Conservation (phyloP, 805 yeast genomes). For the Cyberlindnera nakhonratchasimensis region DNA sequence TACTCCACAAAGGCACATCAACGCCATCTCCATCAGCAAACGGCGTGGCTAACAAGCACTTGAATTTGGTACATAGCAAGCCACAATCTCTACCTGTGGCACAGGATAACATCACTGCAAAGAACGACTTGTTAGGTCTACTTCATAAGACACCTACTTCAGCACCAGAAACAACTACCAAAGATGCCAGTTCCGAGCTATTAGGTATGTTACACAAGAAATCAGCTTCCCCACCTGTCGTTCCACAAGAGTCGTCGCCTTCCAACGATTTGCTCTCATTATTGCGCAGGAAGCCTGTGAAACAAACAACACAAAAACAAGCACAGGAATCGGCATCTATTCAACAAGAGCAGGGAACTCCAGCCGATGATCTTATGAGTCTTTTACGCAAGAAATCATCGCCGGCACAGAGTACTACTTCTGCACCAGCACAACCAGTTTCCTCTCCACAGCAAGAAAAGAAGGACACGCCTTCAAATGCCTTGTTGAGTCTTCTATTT, state of each 20-base stretch:
- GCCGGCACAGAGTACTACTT: neutral
- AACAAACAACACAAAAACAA: constrained; percentile 5
- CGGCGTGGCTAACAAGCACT: constrained; percentile 11
- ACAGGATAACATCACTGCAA: constrained; percentile 5
- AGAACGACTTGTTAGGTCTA: constrained; percentile 13
- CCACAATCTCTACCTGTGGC: constrained; percentile 3
- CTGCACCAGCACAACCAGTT: neutral
- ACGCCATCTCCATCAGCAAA: constrained; percentile 20
- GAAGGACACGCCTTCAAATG: constrained; percentile 6
- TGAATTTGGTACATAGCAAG: constrained; percentile 13
- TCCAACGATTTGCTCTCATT: constrained; percentile 12
- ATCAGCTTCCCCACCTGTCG: neutral
- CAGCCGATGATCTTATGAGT: constrained; percentile 22
- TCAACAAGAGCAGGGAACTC: constrained; percentile 12
- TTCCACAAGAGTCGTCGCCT: constrained; percentile 3
- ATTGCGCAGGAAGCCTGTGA: constrained; percentile 9
- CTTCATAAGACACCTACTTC: constrained; percentile 10
- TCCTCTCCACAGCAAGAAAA: constrained; percentile 2
- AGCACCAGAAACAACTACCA: neutral
- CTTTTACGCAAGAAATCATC: constrained; percentile 17
- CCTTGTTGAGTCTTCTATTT: constrained; percentile 12
- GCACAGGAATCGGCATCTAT: neutral
- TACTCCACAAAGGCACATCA: constrained; percentile 1
- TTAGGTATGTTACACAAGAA: constrained; percentile 1
- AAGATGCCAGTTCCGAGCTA: neutral